Conservation (phyloP, 2,329 filamentous ascomycete species). For the Parastagonospora avenae region DNA sequence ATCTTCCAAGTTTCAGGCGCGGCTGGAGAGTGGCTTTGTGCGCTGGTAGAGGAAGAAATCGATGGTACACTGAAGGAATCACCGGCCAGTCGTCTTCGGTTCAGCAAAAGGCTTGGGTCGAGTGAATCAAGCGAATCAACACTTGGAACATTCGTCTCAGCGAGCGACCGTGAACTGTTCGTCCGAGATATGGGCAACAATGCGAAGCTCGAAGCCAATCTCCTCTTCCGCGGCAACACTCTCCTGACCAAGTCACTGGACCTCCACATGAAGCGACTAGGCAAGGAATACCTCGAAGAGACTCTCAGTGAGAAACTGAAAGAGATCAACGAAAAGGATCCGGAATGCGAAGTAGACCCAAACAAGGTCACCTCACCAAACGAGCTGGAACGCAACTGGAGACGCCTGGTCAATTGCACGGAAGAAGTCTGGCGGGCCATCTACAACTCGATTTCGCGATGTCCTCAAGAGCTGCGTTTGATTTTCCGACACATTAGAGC, state of each 20-base stretch:
- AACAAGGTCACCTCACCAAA: slow-evolving; percentile 70
- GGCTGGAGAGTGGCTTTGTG: slow-evolving; percentile 87
- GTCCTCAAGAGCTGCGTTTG: slow-evolving; percentile 80
- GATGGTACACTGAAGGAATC: slow-evolving; percentile 87
- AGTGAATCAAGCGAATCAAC: slow-evolving; percentile 67
- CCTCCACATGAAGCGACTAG: slow-evolving; percentile 91
- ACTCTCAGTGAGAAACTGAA: slow-evolving; percentile 82
- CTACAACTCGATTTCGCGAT: slow-evolving; percentile 70
- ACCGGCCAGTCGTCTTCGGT: slow-evolving; percentile 68
- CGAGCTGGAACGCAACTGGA: slow-evolving; percentile 84
- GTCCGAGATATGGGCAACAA: slow-evolving; percentile 80
- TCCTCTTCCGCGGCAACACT: slow-evolving; percentile 94
- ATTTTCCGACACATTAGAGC: slow-evolving; percentile 91
- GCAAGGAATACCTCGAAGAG: slow-evolving; percentile 90
- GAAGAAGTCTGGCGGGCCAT: slow-evolving; percentile 87
- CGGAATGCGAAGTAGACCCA: slow-evolving; percentile 94
- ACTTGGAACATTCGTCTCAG: slow-evolving; percentile 43
- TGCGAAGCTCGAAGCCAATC: slow-evolving; percentile 84
- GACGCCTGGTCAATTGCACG: slow-evolving; percentile 74
- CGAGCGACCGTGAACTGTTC: slow-evolving; percentile 70
- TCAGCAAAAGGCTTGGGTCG: slow-evolving; percentile 72
- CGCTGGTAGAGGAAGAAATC: slow-evolving; percentile 94
- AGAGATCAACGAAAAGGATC: slow-evolving; percentile 88
- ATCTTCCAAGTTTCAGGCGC: slow-evolving; percentile 92
- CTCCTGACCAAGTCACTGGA: slow-evolving; percentile 91